Percentiles rank a stretch among this genome's conserved stretches.
phyloP scores from a whole-genome alignment of 169 alveolate species.

The Eimeria nieschulzi region DNA sequence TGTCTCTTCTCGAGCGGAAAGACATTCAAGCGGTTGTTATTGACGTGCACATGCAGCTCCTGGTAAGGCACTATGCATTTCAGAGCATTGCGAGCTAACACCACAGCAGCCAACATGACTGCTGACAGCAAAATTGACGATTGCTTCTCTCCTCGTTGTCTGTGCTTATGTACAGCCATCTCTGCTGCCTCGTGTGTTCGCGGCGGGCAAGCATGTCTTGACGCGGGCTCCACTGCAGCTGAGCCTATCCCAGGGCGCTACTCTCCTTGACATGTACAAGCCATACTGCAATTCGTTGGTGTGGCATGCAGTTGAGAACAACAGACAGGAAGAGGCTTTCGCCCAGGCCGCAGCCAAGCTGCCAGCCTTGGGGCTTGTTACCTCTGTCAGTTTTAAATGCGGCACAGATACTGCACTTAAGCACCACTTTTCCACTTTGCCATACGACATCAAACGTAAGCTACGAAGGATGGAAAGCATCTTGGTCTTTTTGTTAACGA shows the following conservation, averaged over 20 bases:
- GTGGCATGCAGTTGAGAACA: constrained; percentile 74
- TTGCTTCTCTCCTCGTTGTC: too few species aligned
- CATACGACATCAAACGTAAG: constrained; percentile 56
- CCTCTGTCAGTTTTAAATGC: constrained; percentile 51
- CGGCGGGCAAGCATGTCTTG: constrained; percentile 70
- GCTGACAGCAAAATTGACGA: neutral
- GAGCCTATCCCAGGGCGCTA: constrained; percentile 45
- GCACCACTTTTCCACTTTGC: constrained; percentile 39
- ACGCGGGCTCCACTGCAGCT: constrained; percentile 68
- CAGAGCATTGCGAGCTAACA: neutral
- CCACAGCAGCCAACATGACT: neutral
- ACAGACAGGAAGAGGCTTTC: constrained; percentile 71
- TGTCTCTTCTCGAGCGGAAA: constrained; percentile 47
- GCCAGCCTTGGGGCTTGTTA: constrained; percentile 46
- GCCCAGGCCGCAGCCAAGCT: constrained; percentile 43
- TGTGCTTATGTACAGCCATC: constrained; percentile 43
- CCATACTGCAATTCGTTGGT: constrained; percentile 54
- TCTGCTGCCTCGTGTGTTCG: constrained; percentile 51
- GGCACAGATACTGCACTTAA: constrained; percentile 63
- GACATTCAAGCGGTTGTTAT: constrained; percentile 70
- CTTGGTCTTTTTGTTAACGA: too few species aligned
- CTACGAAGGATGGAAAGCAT: neutral
- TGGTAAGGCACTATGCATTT: constrained; percentile 20
- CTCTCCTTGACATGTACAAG: constrained; percentile 56
- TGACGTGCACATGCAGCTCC: constrained; percentile 68